phyloP scores from a whole-genome alignment of 768 basidiomycete genomes.

The Boletus reticulatus region DNA sequence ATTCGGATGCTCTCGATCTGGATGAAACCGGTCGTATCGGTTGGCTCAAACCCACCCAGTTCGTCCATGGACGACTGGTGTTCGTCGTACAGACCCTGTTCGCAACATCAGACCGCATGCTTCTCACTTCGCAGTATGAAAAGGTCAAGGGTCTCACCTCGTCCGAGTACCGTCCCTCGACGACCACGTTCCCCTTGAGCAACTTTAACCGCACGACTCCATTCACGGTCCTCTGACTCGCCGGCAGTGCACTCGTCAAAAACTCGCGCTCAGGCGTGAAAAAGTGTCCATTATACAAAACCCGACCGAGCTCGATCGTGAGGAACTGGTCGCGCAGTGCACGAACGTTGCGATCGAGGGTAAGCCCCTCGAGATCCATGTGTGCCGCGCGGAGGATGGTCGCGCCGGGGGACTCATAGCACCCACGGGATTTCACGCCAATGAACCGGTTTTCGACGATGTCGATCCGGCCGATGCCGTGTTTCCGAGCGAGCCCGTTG shows the following conservation, averaged over 20 bases:
- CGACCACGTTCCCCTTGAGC: constrained; percentile 94
- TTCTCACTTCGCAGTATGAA: too few species aligned
- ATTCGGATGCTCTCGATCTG: constrained; percentile 97
- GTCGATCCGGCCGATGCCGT: constrained; percentile 96
- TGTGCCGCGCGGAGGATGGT: constrained; percentile 95
- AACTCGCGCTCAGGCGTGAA: constrained; percentile 99
- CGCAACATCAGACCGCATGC: neutral
- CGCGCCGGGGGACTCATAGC: constrained; percentile 97
- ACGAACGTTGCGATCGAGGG: constrained; percentile 96
- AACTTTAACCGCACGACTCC: constrained; percentile 87
- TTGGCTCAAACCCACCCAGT: constrained; percentile 96
- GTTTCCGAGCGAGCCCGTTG: constrained; percentile 90
- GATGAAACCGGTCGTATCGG: constrained; percentile 94
- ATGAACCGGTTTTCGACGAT: constrained; percentile 99
- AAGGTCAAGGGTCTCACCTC: constrained; percentile 49
- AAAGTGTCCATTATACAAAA: constrained; percentile 98
- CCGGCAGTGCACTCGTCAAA: constrained; percentile 83
- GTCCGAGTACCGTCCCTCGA: constrained; percentile 87
- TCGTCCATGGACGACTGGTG: constrained; percentile 98
- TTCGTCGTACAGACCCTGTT: constrained; percentile 90
- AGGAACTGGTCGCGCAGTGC: constrained; percentile 93
- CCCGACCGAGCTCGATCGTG: constrained; percentile 83
- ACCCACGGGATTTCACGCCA: constrained; percentile 98
- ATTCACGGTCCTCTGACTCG: constrained; percentile 95
- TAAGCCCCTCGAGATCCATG: constrained; percentile 95